Evolutionary conservation across 306 rosid genomes (phyloP).

Genomic region (Acacia crassicarpa): DNA sequence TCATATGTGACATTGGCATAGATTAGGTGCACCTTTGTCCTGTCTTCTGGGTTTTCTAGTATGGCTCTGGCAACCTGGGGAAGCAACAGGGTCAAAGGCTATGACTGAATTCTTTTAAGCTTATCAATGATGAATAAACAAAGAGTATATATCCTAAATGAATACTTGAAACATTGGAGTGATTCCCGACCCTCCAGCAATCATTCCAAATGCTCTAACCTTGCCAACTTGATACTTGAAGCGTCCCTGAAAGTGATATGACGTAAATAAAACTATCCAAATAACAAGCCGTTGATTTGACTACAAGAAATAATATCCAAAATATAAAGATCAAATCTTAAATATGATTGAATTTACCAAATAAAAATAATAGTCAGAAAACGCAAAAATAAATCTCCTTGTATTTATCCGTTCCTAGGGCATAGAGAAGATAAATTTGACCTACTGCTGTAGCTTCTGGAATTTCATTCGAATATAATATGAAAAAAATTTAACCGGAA

Average conservation of each 20-base stretch:
- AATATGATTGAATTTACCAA: background rate
- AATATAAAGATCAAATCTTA: background rate
- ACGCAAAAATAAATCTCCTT: background rate
- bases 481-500: background rate
- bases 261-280: slow-evolving; percentile 26
- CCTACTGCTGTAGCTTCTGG: background rate
- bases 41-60: slow-evolving; percentile 85
- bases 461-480: background rate
- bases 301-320: background rate
- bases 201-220: slow-evolving; percentile 97
- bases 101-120: background rate
- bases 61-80: slow-evolving; percentile 91
- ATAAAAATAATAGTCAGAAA: background rate
- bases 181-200: slow-evolving; percentile 99
- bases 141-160: background rate
- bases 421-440: background rate
- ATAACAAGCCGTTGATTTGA: slow-evolving; percentile 1
- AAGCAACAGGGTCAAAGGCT: slow-evolving; percentile 22
- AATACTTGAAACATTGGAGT: slow-evolving; percentile 99
- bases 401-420: background rate
- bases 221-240: slow-evolving; percentile 83
- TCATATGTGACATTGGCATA: slow-evolving; percentile 88
- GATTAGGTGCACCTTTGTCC: slow-evolving; percentile 89
- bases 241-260: slow-evolving; percentile 75
- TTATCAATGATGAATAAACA: slow-evolving; percentile 26